Evolutionary conservation across 192 early-diverging fungal genomes (phyloP).

Genomic region (Oehlia diaphana): DNA sequence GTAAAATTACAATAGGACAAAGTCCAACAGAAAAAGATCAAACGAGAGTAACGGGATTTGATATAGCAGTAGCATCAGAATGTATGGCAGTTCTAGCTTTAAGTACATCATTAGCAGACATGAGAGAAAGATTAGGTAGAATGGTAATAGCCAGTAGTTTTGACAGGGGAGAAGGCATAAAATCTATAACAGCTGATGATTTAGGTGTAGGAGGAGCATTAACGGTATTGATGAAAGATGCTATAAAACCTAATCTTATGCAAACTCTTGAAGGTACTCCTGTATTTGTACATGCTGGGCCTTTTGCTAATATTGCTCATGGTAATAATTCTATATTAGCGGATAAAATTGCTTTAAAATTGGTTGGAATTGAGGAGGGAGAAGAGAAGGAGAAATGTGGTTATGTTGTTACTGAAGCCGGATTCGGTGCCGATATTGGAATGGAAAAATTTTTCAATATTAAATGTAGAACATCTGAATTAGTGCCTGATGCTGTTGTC

Average conservation of each 20-base stretch:
- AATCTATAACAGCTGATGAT: slow-evolving; percentile 89
- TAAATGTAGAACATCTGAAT: slow-evolving; percentile 89
- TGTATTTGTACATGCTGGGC: slow-evolving; percentile 97
- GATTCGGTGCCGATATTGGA: slow-evolving; percentile 99
- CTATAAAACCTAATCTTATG: slow-evolving; percentile 98
- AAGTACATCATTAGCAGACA: slow-evolving; percentile 86
- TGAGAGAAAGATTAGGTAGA: slow-evolving; percentile 87
- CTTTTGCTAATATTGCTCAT: slow-evolving; percentile 99
- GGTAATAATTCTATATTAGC: slow-evolving; percentile 96
- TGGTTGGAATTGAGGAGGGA: slow-evolving; percentile 73
- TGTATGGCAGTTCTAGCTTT: slow-evolving; percentile 98
- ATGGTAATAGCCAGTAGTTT: slow-evolving; percentile 92
- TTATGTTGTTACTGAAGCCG: slow-evolving; percentile 97
- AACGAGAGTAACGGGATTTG: slow-evolving; percentile 89
- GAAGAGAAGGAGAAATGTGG: slow-evolving; percentile 62
- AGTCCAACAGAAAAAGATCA: slow-evolving; percentile 85
- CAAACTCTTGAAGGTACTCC: slow-evolving; percentile 99
- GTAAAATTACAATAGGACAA: slow-evolving; percentile 88
- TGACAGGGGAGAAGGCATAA: slow-evolving; percentile 59
- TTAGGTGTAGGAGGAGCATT: slow-evolving; percentile 94
- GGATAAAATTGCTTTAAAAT: slow-evolving; percentile 94
- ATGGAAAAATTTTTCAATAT: slow-evolving; percentile 99
- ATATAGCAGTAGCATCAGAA: slow-evolving; percentile 98
- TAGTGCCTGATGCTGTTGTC: slow-evolving; percentile 88
- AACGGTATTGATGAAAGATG: slow-evolving; percentile 97